phyloP scores from a whole-genome alignment of 176 grass and related monocot genomes.

The Microstegium vimineum region DNA sequence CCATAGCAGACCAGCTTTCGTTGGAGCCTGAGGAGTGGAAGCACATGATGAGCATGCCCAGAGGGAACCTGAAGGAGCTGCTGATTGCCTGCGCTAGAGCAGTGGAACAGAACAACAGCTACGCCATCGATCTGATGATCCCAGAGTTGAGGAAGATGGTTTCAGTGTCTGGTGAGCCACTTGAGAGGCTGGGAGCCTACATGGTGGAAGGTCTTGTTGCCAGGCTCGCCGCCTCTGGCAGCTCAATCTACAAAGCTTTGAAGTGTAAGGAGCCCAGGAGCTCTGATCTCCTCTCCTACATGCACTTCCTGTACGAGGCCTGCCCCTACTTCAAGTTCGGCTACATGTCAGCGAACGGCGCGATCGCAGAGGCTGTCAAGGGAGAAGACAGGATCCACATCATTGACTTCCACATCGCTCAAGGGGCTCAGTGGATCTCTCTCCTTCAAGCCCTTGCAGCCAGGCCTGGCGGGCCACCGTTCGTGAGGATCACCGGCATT shows the following conservation, averaged over 20 bases:
- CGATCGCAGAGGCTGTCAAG: constrained; percentile 74
- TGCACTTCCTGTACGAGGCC: constrained; percentile 86
- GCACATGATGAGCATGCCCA: constrained; percentile 46
- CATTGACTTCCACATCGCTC: constrained; percentile 92
- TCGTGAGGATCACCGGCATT: constrained; percentile 72
- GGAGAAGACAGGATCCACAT: constrained; percentile 83
- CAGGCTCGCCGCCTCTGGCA: constrained; percentile 65
- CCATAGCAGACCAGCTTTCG: constrained; percentile 18
- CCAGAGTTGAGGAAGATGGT: constrained; percentile 79
- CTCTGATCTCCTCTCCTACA: constrained; percentile 89
- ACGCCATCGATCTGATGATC: constrained; percentile 42
- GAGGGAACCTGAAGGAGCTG: constrained; percentile 67
- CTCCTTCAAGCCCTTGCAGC: constrained; percentile 81
- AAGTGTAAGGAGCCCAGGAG: constrained; percentile 86
- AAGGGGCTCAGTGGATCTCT: constrained; percentile 80
- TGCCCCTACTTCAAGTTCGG: constrained; percentile 98
- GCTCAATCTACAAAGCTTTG: constrained; percentile 85
- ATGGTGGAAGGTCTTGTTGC: constrained; percentile 95
- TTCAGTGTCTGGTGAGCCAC: constrained; percentile 77
- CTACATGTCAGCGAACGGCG: constrained; percentile 83
- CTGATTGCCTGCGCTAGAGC: constrained; percentile 79
- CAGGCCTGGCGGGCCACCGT: constrained; percentile 62
- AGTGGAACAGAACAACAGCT: constrained; percentile 55
- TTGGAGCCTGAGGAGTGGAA: constrained; percentile 47
- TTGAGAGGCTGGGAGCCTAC: constrained; percentile 82